A percentile compares a stretch with the other conserved stretches of the same genome.
These are phyloP conservation scores for Paramyrothecium roridum DNA, from an alignment of 2,329 filamentous ascomycete species.

Conservation along the genomic window DNA sequence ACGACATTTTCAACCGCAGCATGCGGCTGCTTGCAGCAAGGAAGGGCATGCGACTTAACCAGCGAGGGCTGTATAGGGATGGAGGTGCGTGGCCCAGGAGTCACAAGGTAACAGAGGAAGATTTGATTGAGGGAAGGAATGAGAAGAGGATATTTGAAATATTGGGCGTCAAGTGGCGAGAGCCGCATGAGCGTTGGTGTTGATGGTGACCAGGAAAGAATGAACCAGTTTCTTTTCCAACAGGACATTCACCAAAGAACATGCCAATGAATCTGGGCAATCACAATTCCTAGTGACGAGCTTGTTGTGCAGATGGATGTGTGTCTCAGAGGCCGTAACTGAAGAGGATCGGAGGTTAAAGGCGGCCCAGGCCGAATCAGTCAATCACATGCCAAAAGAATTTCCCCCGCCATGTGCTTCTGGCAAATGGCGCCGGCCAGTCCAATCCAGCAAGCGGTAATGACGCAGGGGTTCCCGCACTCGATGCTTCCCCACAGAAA, in stretches of 20 bases:
- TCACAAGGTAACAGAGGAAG: slow-evolving; percentile 63
- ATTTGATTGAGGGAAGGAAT: slow-evolving; percentile 68
- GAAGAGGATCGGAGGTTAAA: too few species aligned
- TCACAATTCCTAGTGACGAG: too few species aligned
- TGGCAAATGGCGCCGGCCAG: not conserved
- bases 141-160: slow-evolving; percentile 80
- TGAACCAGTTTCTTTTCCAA: too few species aligned
- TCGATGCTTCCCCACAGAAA: not conserved
- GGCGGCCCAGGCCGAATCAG: not conserved
- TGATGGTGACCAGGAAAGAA: slow-evolving; percentile 31
- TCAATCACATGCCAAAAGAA: not conserved
- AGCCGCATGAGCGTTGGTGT: slow-evolving; percentile 73
- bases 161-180: slow-evolving; percentile 80
- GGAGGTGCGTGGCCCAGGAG: slow-evolving; percentile 58
- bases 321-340: too few species aligned
- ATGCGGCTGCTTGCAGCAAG: slow-evolving; percentile 75
- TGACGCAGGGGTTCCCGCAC: not conserved
- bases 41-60: slow-evolving; percentile 82
- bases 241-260: too few species aligned
- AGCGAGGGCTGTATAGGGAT: slow-evolving; percentile 73
- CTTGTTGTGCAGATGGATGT: too few species aligned
- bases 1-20: slow-evolving; percentile 91
- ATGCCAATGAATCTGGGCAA: too few species aligned
- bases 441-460: not conserved
- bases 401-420: not conserved